A percentile compares a stretch with the other conserved stretches of the same genome.
phyloP scores from a whole-genome alignment of 116 monocot genomes.

The Cymodocea nodosa region DNA sequence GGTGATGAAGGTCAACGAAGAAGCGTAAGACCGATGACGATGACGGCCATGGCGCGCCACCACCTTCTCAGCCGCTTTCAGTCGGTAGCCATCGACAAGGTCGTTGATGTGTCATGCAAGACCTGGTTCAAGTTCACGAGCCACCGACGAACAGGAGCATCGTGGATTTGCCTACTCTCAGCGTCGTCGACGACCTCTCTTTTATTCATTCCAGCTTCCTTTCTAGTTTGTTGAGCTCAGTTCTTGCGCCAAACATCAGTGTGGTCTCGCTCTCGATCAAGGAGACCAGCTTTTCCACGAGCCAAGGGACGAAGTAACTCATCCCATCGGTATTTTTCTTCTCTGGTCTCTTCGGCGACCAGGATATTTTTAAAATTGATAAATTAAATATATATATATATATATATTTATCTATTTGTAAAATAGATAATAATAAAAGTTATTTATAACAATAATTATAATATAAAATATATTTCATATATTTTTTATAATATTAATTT shows the following conservation, averaged over 20 bases:
- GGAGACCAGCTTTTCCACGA: slow-evolving; percentile 2
- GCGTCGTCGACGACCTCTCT: slow-evolving; percentile 9
- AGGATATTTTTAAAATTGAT: too few species aligned
- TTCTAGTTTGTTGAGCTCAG: background rate
- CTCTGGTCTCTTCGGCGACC: too few species aligned
- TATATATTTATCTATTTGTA: too few species aligned
- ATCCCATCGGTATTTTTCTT: slow-evolving; percentile 6
- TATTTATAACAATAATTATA: too few species aligned
- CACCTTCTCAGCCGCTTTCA: slow-evolving; percentile 3
- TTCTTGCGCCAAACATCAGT: background rate
- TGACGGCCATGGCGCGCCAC: too few species aligned
- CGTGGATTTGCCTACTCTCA: slow-evolving; percentile 4
- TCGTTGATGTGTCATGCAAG: slow-evolving; percentile 17
- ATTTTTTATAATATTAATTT: too few species aligned
- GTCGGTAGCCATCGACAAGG: slow-evolving; percentile 6
- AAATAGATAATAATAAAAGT: too few species aligned
- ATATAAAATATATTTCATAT: too few species aligned
- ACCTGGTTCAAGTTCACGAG: slow-evolving; percentile 4
- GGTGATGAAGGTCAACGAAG: too few species aligned
- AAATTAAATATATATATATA: too few species aligned
- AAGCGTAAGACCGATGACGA: background rate
- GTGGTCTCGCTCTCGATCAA: background rate
- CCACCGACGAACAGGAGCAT: slow-evolving; percentile 1
- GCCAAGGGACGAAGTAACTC: background rate
- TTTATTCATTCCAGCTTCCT: background rate